Conservation (phyloP, 768 basidiomycete genomes). For the Lactarius vividus region DNA sequence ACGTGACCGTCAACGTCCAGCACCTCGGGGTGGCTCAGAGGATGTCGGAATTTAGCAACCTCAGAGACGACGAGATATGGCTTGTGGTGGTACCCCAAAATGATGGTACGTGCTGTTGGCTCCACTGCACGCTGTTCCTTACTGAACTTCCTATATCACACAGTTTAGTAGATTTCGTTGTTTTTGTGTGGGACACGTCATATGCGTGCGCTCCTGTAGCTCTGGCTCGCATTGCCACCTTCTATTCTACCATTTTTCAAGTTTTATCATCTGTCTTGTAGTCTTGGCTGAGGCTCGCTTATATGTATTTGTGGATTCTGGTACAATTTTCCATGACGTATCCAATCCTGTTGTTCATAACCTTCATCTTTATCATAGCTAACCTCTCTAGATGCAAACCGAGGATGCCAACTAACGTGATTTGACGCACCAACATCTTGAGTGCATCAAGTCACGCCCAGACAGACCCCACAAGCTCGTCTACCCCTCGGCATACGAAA, state of each 20-base stretch:
- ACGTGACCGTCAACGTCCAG: background rate
- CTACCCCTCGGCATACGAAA: too few species aligned
- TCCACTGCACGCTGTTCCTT: background rate
- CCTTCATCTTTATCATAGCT: background rate
- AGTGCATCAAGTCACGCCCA: too few species aligned
- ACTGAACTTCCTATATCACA: background rate
- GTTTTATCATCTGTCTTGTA: background rate
- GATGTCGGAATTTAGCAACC: background rate
- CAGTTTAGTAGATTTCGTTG: too few species aligned
- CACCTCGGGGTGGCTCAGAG: constrained; percentile 1
- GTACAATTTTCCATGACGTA: background rate
- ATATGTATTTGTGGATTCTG: background rate
- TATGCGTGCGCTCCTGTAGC: background rate
- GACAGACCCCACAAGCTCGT: too few species aligned
- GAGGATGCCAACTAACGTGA: too few species aligned
- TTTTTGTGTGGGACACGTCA: too few species aligned
- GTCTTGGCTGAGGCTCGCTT: background rate
- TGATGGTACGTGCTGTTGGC: background rate
- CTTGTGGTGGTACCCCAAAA: background rate
- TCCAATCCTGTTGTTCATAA: background rate
- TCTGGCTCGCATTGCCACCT: background rate
- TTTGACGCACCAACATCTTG: too few species aligned
- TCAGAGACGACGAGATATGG: background rate
- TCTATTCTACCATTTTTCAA: background rate
- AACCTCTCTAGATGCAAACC: too few species aligned